Conservation (phyloP, 164 flowering plant species). For the Cinnamomum micranthum region DNA sequence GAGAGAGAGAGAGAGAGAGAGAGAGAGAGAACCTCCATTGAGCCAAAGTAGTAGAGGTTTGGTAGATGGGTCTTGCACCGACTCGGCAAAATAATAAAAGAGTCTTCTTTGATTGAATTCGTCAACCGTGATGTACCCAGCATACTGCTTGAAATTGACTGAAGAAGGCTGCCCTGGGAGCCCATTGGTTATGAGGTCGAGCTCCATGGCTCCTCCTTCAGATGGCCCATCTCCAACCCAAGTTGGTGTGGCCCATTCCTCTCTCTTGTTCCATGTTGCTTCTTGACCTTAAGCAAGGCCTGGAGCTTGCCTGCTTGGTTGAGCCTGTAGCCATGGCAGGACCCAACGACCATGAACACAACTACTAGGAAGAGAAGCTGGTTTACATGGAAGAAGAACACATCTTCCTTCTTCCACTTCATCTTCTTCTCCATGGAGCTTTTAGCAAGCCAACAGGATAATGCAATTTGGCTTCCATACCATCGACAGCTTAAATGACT, state of each 20-base stretch:
- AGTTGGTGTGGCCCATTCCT: background rate
- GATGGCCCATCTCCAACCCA: background rate
- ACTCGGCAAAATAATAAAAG: slow-evolving; percentile 31
- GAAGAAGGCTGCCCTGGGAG: slow-evolving; percentile 23
- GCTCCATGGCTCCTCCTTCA: slow-evolving; percentile 17
- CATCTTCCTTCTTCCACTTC: background rate
- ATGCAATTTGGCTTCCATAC: too few relatives aligned
- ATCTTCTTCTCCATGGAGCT: background rate
- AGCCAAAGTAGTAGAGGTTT: slow-evolving; percentile 33
- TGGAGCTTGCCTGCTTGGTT: slow-evolving; percentile 12
- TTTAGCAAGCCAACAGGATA: too few relatives aligned
- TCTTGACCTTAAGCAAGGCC: slow-evolving; percentile 6
- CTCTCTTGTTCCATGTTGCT: background rate
- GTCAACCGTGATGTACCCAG: slow-evolving; percentile 26
- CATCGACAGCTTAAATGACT: too few relatives aligned
- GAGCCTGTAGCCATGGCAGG: slow-evolving; percentile 6
- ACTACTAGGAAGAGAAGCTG: background rate
- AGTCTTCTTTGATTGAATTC: slow-evolving; percentile 16
- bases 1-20: background rate
- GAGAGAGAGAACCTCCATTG: slow-evolving; percentile 23
- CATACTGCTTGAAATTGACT: slow-evolving; percentile 25
- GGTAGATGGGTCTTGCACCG: slow-evolving; percentile 17
- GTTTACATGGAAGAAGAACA: background rate
- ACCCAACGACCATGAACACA: background rate
- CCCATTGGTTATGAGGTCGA: slow-evolving; percentile 14